A percentile compares a stretch with the other conserved stretches of the same genome.
These are phyloP conservation scores for Macroventuria anomochaeta DNA, from an alignment of 2,329 filamentous ascomycete genomes.

Conservation along the genomic window DNA sequence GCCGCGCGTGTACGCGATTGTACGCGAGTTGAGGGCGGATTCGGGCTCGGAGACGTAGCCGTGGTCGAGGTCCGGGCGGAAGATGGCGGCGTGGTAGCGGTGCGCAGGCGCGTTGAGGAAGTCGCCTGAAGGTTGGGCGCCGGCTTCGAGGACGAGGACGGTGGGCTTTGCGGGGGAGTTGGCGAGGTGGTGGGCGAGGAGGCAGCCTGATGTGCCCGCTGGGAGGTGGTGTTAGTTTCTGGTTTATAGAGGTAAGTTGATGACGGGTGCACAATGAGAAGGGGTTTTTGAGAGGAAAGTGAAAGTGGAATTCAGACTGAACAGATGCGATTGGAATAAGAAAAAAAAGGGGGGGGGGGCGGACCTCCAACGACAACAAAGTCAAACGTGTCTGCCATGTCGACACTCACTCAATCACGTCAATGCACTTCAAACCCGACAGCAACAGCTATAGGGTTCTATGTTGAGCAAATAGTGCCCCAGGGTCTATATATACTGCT, in stretches of 20 bases:
- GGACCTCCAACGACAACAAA: conserved; percentile 53
- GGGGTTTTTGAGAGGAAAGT: too few relatives aligned
- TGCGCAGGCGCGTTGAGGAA: conserved; percentile 56
- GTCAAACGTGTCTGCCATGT: conserved; percentile 39
- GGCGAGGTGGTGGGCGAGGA: conserved; percentile 62
- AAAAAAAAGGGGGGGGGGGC: neutral
- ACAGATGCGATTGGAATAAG: neutral
- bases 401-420: neutral
- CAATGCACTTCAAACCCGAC: neutral
- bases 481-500: conserved; percentile 1
- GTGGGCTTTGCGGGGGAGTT: conserved; percentile 55
- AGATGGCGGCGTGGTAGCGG: conserved; percentile 55
- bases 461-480: too few relatives aligned
- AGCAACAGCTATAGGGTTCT: neutral
- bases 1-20: conserved; percentile 54
- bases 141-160: conserved; percentile 68
- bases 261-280: neutral
- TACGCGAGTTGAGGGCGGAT: conserved; percentile 47
- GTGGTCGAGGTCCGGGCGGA: conserved; percentile 59
- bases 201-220: conserved; percentile 67
- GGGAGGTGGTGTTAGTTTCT: neutral
- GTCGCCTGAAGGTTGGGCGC: conserved; percentile 57
- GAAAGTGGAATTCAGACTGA: too few relatives aligned
- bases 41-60: conserved; percentile 52
- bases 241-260: neutral